Evolutionary conservation across 176 grass and related monocot species (phyloP).

Genomic region (Eragrostis nindensis): DNA sequence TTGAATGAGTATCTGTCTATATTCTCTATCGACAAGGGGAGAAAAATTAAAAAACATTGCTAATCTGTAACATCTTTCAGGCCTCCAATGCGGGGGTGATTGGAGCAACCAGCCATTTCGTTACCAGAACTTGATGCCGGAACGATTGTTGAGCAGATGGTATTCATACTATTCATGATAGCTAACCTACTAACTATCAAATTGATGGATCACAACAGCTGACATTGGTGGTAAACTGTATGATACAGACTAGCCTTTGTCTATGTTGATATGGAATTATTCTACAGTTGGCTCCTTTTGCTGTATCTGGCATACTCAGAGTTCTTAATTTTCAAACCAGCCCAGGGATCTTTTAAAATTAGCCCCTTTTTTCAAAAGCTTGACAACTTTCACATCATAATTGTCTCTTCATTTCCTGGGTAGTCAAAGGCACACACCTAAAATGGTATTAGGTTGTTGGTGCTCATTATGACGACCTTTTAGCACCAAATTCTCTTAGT

Average conservation of each 20-base stretch:
- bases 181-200: background rate
- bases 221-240: background rate
- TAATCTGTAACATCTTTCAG: slow-evolving; percentile 51
- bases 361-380: background rate
- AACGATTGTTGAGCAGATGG: slow-evolving; percentile 97
- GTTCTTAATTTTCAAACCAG: background rate
- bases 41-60: background rate
- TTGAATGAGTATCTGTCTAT: too few relatives aligned
- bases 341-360: background rate
- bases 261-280: background rate
- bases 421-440: background rate
- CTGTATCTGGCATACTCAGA: background rate
- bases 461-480: too few relatives aligned
- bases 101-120: slow-evolving; percentile 96
- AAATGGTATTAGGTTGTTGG: slow-evolving; percentile 16
- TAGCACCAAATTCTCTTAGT: too few relatives aligned
- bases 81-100: slow-evolving; percentile 98
- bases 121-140: slow-evolving; percentile 92
- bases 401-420: background rate
- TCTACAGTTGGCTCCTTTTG: slow-evolving; percentile 5
- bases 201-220: slow-evolving; percentile 12
- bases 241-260: background rate
- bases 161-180: slow-evolving; percentile 37
- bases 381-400: slow-evolving; percentile 7
- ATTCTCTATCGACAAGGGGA: too few relatives aligned